Conservation (phyloP, 768 basidiomycete species). For the Leccinum imitatum region DNA sequence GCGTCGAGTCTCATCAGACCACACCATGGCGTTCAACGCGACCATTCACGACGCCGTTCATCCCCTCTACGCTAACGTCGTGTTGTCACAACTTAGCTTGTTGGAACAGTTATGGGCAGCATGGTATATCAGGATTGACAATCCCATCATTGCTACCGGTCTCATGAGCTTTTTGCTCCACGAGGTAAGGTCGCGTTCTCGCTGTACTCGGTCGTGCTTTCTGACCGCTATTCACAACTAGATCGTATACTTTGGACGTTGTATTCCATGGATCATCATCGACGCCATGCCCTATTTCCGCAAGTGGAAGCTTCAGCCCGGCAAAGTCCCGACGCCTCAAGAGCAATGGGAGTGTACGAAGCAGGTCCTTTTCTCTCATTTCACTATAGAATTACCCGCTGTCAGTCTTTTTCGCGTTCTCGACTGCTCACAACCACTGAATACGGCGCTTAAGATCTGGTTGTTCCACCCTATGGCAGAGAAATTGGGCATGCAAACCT, state of each 20-base stretch:
- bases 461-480: constrained; percentile 91
- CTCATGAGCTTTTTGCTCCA: constrained; percentile 91
- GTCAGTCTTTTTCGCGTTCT: constrained; percentile 41
- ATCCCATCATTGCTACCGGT: constrained; percentile 91
- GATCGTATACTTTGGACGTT: constrained; percentile 96
- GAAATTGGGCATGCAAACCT: constrained; percentile 84
- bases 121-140: constrained; percentile 86
- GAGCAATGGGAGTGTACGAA: constrained; percentile 98
- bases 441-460: constrained; percentile 66
- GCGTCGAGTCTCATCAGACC: neutral
- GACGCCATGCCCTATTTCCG: constrained; percentile 93
- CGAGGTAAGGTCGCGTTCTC: constrained; percentile 63
- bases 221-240: constrained; percentile 29
- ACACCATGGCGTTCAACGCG: constrained; percentile 45
- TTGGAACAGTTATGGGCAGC: constrained; percentile 78
- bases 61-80: constrained; percentile 47
- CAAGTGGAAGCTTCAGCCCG: constrained; percentile 90
- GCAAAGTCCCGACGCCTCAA: constrained; percentile 71
- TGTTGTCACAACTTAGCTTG: constrained; percentile 63
- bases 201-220: neutral
- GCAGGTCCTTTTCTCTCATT: constrained; percentile 90
- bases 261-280: constrained; percentile 93
- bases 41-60: constrained; percentile 34
- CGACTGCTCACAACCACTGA: neutral
- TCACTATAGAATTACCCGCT: constrained; percentile 90